A percentile compares a stretch with the other conserved stretches of the same genome.
Evolutionary conservation across 371 early-diverging fungal species (phyloP).

Genomic region (Syncephalis fuscata): DNA sequence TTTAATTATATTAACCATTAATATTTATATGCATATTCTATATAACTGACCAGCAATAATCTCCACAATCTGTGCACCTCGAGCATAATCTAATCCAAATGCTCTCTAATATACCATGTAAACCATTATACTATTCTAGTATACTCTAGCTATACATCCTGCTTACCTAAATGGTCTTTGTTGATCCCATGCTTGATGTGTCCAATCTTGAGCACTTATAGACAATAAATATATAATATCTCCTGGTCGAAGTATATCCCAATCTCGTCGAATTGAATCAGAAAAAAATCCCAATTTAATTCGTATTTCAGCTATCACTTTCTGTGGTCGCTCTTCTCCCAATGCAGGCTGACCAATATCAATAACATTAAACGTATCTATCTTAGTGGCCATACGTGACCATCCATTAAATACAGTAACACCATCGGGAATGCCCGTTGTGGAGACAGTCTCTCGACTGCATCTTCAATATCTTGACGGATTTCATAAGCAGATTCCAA

Average conservation of each 20-base stretch:
- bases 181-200: constrained; percentile 21
- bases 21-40: too few species aligned
- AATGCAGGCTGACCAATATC: constrained; percentile 62
- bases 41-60: constrained; percentile 39
- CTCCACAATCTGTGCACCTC: constrained; percentile 76
- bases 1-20: constrained; percentile 19
- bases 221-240: constrained; percentile 68
- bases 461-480: constrained; percentile 79
- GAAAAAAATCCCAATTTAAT: constrained; percentile 43
- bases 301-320: constrained; percentile 57
- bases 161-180: constrained; percentile 8
- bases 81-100: constrained; percentile 60
- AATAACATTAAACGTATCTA: constrained; percentile 38
- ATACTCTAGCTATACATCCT: too few species aligned
- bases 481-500: constrained; percentile 68
- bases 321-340: constrained; percentile 51
- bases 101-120: constrained; percentile 22
- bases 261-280: constrained; percentile 59
- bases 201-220: constrained; percentile 38
- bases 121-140: too few species aligned
- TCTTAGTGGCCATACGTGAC: constrained; percentile 75
- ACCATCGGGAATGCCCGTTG: constrained; percentile 30
- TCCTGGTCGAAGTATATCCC: constrained; percentile 69
- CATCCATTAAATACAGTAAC: constrained; percentile 70
- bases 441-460: constrained; percentile 62